phyloP scores from a whole-genome alignment of 2,329 filamentous ascomycete genomes.

The Pseudovirgaria hyperparasitica region DNA sequence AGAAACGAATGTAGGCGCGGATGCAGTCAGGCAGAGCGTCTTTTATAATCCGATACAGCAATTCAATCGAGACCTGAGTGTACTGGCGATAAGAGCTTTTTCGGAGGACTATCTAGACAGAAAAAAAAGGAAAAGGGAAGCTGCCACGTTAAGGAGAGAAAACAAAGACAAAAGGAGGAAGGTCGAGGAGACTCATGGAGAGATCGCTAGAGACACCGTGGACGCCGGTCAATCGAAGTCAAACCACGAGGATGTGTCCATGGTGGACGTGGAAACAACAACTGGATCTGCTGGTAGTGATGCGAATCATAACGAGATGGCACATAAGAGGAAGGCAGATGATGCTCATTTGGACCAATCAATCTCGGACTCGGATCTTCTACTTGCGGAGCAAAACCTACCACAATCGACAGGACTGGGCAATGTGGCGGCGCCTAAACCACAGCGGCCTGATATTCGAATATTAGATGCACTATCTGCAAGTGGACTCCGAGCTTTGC shows the following conservation, averaged over 20 bases:
- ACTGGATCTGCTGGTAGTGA: conserved; percentile 1
- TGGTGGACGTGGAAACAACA: background rate
- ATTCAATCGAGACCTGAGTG: conserved; percentile 92
- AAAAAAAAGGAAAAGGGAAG: conserved; percentile 28
- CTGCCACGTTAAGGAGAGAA: conserved; percentile 10
- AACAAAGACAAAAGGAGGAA: conserved; percentile 12
- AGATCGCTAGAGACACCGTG: no score
- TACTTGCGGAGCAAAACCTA: background rate
- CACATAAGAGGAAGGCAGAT: conserved; percentile 15
- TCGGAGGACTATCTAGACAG: conserved; percentile 52
- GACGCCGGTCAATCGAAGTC: conserved; percentile 2
- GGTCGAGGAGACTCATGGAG: conserved; percentile 7
- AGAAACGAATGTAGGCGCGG: no score
- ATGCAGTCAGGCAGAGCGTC: conserved; percentile 55
- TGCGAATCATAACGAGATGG: no score
- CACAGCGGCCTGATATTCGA: no score
- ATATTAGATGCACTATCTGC: conserved; percentile 93
- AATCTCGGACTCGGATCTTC: conserved; percentile 1
- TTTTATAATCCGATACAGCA: conserved; percentile 99
- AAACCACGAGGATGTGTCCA: background rate
- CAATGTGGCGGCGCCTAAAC: conserved; percentile 3
- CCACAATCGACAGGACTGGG: background rate
- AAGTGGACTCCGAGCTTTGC: conserved; percentile 77
- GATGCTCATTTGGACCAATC: conserved; percentile 7
- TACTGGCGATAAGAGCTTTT: conserved; percentile 82